Evolutionary conservation across 768 basidiomycete species (phyloP).

Genomic region (Phanerochaete carnosa): DNA sequence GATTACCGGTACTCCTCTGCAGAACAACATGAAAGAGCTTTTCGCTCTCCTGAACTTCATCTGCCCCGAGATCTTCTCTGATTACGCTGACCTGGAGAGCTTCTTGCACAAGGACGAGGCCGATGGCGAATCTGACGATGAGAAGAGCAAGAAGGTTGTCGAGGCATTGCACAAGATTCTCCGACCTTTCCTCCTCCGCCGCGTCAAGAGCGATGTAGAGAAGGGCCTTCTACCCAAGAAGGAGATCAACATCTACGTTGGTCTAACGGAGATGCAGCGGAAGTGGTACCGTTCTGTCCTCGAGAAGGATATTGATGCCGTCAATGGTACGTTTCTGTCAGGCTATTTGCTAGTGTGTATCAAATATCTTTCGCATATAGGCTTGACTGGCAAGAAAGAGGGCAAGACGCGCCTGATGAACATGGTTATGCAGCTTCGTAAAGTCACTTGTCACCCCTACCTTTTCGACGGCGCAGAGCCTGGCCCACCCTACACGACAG

Average conservation of each 20-base stretch:
- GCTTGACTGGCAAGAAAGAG: conserved; percentile 94
- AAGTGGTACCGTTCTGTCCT: conserved; percentile 97
- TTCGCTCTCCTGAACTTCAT: conserved; percentile 94
- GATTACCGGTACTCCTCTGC: conserved; percentile 95
- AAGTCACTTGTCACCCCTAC: conserved; percentile 89
- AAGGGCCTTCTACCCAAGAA: conserved; percentile 89
- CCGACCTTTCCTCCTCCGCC: conserved; percentile 87
- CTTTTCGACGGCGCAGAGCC: conserved; percentile 97
- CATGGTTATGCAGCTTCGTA: conserved; percentile 97
- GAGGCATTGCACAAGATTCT: conserved; percentile 97
- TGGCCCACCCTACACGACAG: conserved; percentile 97
- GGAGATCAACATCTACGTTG: conserved; percentile 98
- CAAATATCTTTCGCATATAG: conserved; percentile 31
- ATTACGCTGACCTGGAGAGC: conserved; percentile 86
- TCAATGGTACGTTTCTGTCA: conserved; percentile 63
- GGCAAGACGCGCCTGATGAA: conserved; percentile 98
- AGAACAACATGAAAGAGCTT: conserved; percentile 95
- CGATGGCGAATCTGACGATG: conserved; percentile 65
- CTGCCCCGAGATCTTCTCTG: conserved; percentile 92
- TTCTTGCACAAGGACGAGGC: conserved; percentile 90
- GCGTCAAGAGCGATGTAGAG: conserved; percentile 97
- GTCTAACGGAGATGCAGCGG: conserved; percentile 94
- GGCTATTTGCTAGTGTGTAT: neutral
- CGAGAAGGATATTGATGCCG: conserved; percentile 98
- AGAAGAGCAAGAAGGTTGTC: conserved; percentile 88